phyloP scores from a whole-genome alignment of 352 stramenopile species.

The Globisporangium ultimum region DNA sequence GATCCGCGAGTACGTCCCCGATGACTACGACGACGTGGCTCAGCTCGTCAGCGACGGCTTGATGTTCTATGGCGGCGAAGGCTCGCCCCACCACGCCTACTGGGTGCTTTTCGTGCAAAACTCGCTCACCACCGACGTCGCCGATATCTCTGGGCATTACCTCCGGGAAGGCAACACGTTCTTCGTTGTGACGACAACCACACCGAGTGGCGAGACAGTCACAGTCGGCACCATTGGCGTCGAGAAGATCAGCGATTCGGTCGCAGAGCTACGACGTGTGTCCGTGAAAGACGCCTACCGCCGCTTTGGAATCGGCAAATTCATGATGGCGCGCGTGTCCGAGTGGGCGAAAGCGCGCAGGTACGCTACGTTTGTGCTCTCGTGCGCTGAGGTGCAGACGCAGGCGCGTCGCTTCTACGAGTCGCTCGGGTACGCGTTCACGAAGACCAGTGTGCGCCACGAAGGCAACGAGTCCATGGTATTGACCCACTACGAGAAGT shows the following conservation, averaged over 20 bases:
- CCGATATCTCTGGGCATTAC: too few species aligned
- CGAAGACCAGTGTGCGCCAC: slow-evolving; percentile 1
- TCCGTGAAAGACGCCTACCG: slow-evolving; percentile 12
- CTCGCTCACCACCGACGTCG: too few species aligned
- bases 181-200: too few species aligned
- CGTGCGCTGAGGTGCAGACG: background rate
- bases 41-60: too few species aligned
- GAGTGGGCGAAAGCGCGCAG: slow-evolving; percentile 10
- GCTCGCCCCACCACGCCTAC: too few species aligned
- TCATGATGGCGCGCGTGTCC: slow-evolving; percentile 13
- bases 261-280: slow-evolving; percentile 4
- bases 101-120: too few species aligned
- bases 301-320: slow-evolving; percentile 12
- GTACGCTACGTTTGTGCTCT: slow-evolving; percentile 12
- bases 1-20: too few species aligned
- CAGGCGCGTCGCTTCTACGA: slow-evolving; percentile 17
- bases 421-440: slow-evolving; percentile 14
- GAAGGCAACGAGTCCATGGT: background rate
- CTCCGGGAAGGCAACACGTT: too few species aligned
- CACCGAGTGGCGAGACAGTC: too few species aligned
- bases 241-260: background rate
- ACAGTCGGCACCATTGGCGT: too few species aligned
- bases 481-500: slow-evolving; percentile 3
- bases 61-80: too few species aligned
- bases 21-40: too few species aligned